Conservation (phyloP, 345 rosid genomes). For the Hibiscus trionum region DNA sequence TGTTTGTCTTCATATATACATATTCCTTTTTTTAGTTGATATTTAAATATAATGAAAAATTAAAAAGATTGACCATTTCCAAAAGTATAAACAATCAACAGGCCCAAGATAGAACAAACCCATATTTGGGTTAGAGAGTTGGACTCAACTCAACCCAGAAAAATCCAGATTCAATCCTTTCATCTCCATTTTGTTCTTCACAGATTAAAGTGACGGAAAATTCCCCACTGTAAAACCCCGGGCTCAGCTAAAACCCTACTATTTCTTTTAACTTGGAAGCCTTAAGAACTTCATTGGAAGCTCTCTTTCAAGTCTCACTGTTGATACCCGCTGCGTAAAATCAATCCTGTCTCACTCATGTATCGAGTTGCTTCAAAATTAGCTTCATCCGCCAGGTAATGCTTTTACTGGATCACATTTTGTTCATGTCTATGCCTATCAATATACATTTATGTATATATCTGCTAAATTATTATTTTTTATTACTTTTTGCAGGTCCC, state of each 20-base stretch:
- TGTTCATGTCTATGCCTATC: neutral
- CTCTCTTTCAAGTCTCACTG: too few relatives aligned
- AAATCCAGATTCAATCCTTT: too few relatives aligned
- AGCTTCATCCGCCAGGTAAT: constrained; percentile 62
- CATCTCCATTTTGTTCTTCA: neutral
- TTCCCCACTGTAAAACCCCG: neutral
- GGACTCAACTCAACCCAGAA: too few relatives aligned
- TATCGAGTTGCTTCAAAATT: constrained; percentile 49
- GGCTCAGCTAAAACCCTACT: constrained; percentile 4
- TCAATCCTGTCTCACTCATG: constrained; percentile 24
- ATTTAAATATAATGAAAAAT: too few relatives aligned
- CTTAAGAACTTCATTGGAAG: too few relatives aligned
- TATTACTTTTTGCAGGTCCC: constrained; percentile 31
- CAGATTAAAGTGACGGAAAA: neutral
- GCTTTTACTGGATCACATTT: neutral
- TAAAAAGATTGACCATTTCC: too few relatives aligned
- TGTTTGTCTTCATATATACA: too few relatives aligned
- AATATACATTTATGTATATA: neutral
- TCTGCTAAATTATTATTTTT: neutral
- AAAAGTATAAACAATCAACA: too few relatives aligned
- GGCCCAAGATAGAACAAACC: too few relatives aligned
- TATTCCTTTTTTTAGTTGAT: too few relatives aligned
- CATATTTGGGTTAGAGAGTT: too few relatives aligned
- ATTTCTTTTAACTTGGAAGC: too few relatives aligned
- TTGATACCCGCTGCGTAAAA: neutral